Evolutionary conservation across 1,284 basidiomycete genomes (phyloP).

Genomic region (Lentinula novae-zelandiae): DNA sequence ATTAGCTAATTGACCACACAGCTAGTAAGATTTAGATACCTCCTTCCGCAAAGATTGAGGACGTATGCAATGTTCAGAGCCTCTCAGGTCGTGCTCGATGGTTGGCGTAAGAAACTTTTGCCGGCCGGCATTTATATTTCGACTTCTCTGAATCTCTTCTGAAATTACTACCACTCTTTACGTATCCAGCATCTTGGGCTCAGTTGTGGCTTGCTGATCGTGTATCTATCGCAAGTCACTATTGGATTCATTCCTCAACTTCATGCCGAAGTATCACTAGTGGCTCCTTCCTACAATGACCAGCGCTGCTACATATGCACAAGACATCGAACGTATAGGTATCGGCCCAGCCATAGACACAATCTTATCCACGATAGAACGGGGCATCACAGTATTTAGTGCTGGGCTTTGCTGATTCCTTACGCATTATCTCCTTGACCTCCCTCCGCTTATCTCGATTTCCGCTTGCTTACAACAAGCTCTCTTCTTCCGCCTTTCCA

Average conservation of each 20-base stretch:
- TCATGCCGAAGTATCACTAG: constrained; percentile 65
- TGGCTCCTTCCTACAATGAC: constrained; percentile 82
- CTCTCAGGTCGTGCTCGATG: too few relatives aligned
- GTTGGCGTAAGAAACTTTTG: too few relatives aligned
- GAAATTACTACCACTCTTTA: too few relatives aligned
- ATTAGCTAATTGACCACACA: neutral
- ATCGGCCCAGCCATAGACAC: constrained; percentile 9
- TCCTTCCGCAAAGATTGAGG: too few relatives aligned
- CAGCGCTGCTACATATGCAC: constrained; percentile 59
- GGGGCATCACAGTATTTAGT: constrained; percentile 68
- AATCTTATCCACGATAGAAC: constrained; percentile 75
- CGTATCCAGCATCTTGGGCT: constrained; percentile 64
- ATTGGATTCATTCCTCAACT: neutral
- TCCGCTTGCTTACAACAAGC: neutral
- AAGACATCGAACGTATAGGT: constrained; percentile 77
- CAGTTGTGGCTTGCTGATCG: constrained; percentile 78
- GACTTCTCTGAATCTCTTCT: too few relatives aligned
- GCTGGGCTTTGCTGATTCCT: constrained; percentile 59
- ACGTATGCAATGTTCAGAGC: too few relatives aligned
- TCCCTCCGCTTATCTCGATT: too few relatives aligned
- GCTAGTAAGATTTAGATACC: neutral
- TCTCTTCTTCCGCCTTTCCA: neutral
- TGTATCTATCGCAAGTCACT: constrained; percentile 84
- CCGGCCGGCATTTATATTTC: too few relatives aligned
- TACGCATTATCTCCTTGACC: constrained; percentile 40